A percentile compares a stretch with the other conserved stretches of the same genome.
phyloP scores from a whole-genome alignment of 1,284 basidiomycete species.

The Rhodotorula sp. region DNA sequence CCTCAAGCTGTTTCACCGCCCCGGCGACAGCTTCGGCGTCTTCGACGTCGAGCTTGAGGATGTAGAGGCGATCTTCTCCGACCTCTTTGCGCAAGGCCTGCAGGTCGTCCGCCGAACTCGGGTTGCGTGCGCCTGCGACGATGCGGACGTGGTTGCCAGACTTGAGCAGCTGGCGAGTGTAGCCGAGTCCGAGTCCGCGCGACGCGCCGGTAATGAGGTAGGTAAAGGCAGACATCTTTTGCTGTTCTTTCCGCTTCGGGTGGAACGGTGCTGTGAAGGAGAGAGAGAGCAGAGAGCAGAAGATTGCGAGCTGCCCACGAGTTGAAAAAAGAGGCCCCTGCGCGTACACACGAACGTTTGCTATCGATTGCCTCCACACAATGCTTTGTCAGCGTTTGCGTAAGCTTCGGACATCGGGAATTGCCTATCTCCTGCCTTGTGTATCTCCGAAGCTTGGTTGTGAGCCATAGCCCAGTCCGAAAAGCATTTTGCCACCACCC shows the following conservation, averaged over 20 bases:
- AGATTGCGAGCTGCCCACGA: neutral
- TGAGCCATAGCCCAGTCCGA: too few species aligned
- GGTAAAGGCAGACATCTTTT: neutral
- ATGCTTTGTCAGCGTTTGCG: too few species aligned
- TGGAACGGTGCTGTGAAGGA: neutral
- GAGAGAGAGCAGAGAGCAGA: neutral
- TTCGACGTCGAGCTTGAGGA: constrained; percentile 12
- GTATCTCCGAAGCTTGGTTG: too few species aligned
- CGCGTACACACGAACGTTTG: too few species aligned
- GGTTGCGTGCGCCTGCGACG: constrained; percentile 17
- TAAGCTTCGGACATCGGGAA: too few species aligned
- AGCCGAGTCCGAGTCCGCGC: constrained; percentile 25
- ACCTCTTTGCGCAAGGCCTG: neutral
- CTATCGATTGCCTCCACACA: too few species aligned
- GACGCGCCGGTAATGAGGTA: constrained; percentile 12
- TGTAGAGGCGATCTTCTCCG: neutral
- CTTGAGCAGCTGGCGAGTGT: constrained; percentile 11
- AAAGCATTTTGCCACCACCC: too few species aligned
- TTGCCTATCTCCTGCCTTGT: too few species aligned
- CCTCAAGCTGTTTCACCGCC: constrained; percentile 12
- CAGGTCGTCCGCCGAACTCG: constrained; percentile 1
- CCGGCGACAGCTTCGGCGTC: neutral
- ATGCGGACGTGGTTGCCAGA: neutral
- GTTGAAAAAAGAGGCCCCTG: too few species aligned
- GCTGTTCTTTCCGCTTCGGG: too few species aligned